Evolutionary conservation across 805 yeast species (phyloP).

Genomic region (Torulaspora microellipsoides): DNA sequence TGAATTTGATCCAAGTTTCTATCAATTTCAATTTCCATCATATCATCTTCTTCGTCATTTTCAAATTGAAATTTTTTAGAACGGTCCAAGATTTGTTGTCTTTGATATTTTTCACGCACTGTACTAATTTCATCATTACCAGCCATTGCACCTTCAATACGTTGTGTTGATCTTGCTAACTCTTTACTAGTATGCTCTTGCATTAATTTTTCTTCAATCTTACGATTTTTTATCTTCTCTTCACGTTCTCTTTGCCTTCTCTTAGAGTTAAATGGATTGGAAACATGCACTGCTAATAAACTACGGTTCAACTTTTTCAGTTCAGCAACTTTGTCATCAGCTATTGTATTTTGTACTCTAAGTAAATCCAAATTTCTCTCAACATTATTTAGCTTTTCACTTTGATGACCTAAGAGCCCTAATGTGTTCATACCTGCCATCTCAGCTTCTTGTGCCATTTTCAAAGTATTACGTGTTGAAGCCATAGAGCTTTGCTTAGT

Average conservation of each 20-base stretch:
- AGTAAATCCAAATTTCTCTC: constrained; percentile 75
- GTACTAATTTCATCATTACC: constrained; percentile 39
- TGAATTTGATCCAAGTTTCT: constrained; percentile 75
- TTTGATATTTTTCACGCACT: constrained; percentile 35
- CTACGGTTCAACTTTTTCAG: constrained; percentile 75
- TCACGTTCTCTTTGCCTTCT: constrained; percentile 72
- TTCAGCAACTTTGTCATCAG: constrained; percentile 77
- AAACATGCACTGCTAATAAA: constrained; percentile 71
- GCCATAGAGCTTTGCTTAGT: constrained; percentile 84
- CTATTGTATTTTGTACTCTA: constrained; percentile 74
- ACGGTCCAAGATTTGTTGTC: constrained; percentile 39
- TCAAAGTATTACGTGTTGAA: constrained; percentile 77
- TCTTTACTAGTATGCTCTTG: constrained; percentile 57
- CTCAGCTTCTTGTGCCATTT: constrained; percentile 67
- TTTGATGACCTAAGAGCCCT: constrained; percentile 92
- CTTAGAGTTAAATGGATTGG: constrained; percentile 85
- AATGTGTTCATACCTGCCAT: constrained; percentile 73
- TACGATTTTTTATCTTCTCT: constrained; percentile 55
- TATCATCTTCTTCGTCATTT: constrained; percentile 89
- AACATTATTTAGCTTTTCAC: constrained; percentile 75
- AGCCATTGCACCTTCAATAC: constrained; percentile 59
- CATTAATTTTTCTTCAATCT: constrained; percentile 56
- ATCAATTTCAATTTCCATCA: constrained; percentile 83
- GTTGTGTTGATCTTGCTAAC: constrained; percentile 60
- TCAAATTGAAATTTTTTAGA: constrained; percentile 77